Evolutionary conservation across 176 grass and related monocot species (phyloP).

Genomic region (Avena eriantha): DNA sequence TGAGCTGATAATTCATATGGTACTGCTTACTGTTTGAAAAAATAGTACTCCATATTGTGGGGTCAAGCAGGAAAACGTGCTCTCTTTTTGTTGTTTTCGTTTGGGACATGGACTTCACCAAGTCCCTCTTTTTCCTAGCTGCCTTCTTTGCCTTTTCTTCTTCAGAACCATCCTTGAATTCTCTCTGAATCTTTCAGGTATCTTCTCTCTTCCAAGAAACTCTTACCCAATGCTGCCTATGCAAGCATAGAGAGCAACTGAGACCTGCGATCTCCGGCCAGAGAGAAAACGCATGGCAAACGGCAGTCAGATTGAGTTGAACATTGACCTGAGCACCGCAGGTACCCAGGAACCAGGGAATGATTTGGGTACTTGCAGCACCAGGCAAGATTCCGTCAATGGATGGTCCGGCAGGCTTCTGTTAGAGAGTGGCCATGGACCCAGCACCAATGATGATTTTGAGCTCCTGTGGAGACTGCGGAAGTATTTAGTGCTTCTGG

Average conservation of each 20-base stretch:
- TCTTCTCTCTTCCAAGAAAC: not conserved
- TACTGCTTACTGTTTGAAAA: not conserved
- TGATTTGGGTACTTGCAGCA: not conserved
- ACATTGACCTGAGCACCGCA: not conserved
- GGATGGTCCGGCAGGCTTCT: not conserved
- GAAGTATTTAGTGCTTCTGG: slow-evolving; percentile 55
- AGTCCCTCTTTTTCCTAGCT: not conserved
- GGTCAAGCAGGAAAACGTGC: not conserved
- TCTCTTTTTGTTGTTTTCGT: not conserved
- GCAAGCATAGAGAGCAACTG: slow-evolving; percentile 4
- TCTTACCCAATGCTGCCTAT: not conserved
- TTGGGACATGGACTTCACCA: not conserved
- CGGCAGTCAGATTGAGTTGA: not conserved
- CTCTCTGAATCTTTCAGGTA: slow-evolving; percentile 16
- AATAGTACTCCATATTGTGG: slow-evolving; percentile 13
- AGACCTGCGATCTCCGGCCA: not conserved
- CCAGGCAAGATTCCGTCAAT: not conserved
- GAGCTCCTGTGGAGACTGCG: slow-evolving; percentile 50
- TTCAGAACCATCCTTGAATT: slow-evolving; percentile 3
- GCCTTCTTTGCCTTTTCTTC: slow-evolving; percentile 12
- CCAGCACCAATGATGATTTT: slow-evolving; percentile 10
- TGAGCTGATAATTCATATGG: not conserved
- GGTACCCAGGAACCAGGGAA: not conserved
- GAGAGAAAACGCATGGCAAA: slow-evolving; percentile 9
- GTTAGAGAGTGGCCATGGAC: not conserved